Evolutionary conservation across 805 yeast genomes (phyloP), one percentile per base, ranked within the genome.

Genomic region (Pichia nanzhaoensis): DNA sequence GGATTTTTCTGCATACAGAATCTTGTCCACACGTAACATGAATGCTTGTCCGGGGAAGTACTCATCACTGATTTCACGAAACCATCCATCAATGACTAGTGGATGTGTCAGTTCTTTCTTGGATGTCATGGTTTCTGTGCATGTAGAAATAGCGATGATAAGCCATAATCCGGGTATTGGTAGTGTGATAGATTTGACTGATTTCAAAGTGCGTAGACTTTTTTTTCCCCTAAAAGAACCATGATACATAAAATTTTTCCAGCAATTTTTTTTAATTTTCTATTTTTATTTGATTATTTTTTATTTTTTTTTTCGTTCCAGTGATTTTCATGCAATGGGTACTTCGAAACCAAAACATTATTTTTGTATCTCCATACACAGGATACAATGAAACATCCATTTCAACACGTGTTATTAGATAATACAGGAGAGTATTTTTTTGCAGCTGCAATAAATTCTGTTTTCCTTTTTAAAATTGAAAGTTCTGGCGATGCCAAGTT

Each of bases 11-110:
- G 79, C 79, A 57, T 83, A 78, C n/a, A 89, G 67, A 38, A 87
- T 70, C 55, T 75, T 59, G 38, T 77, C 74, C 27, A 88, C 83
- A 52, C 74, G 72, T 21, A 89, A 67, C 21, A 79, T 68, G 60
- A 90, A 78, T 5, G 89, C 84, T 65, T 89, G 97, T 30, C 97
- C 97, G 0, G 95, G 95, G 66, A 89, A 89, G 47, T 73, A 66
- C 40, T 78, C 78, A 41, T 79, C 84, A 32, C 78, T 77, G 27
- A 73, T 69, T 60, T 89, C 97, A 54, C 77, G 74, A 64, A 89
- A 89, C 97, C 97, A 89, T 8, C 84, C 85, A 55, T 79, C 75
- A 44, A 71, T 67, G 51, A 75, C 67, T 5, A 74, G 57, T 16
- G 78, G 78, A 64, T 75, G 79, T 30, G 77, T 60, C 46, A 46